Percentiles rank a stretch among this genome's conserved stretches.
Evolutionary conservation across 371 early-diverging fungal species (phyloP).

Genomic region (Zopfochytrium polystomum): DNA sequence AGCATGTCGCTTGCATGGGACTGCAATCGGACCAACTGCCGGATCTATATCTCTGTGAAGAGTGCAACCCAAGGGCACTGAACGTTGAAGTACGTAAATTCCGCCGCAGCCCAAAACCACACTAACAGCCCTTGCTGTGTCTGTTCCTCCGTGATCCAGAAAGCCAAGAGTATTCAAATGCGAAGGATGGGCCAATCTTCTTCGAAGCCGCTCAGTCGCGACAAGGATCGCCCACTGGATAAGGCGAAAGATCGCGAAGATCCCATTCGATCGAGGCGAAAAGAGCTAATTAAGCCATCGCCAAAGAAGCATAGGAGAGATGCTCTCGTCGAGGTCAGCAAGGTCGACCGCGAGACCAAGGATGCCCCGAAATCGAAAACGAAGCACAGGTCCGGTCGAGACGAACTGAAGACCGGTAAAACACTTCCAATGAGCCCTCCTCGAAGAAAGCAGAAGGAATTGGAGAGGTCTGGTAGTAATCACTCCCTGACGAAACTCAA

Average conservation of each 20-base stretch:
- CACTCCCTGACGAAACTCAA: too few species aligned
- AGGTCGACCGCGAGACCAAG: background rate
- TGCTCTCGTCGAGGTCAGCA: background rate
- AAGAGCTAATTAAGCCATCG: slow-evolving; percentile 8
- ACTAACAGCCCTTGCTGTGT: background rate
- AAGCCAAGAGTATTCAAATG: background rate
- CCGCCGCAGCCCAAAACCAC: background rate
- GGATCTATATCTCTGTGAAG: slow-evolving; percentile 84
- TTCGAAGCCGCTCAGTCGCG: background rate
- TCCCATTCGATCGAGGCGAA: background rate
- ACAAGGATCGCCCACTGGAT: slow-evolving; percentile 5
- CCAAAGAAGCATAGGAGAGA: slow-evolving; percentile 15
- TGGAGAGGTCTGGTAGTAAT: too few species aligned
- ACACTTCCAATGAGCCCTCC: slow-evolving; percentile 15
- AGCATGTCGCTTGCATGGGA: slow-evolving; percentile 84
- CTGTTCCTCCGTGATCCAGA: background rate
- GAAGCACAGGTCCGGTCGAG: too few species aligned
- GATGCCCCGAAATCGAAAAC: too few species aligned
- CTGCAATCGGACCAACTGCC: slow-evolving; percentile 69
- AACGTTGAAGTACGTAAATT: background rate
- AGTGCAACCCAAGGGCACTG: slow-evolving; percentile 62
- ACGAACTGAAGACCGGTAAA: too few species aligned
- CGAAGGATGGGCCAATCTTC: background rate
- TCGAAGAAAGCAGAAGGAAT: slow-evolving; percentile 6
- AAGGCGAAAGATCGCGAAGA: slow-evolving; percentile 5